Base-by-base conservation (phyloP, 306 rosid genomes). In the Gleditsia sinensis region DNA sequence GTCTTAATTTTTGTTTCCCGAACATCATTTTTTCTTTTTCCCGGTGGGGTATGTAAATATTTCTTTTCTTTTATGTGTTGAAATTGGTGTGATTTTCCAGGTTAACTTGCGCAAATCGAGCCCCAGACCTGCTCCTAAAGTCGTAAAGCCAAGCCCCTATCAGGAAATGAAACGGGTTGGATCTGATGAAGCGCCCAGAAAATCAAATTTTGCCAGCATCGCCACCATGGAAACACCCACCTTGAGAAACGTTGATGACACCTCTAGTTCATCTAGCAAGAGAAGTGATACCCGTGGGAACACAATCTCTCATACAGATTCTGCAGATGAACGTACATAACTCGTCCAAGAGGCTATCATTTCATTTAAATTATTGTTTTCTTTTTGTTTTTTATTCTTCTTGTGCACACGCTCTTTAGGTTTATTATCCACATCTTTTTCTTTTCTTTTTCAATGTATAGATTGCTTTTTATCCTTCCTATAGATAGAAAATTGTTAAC, bases 251-350 rank as follows among this genome's bases (percentile, higher is more conserved):
- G 67, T 67, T 68, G 16, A 49, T 4, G 83, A 28, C 1, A 3
- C 28, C 32, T 71, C 71, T 19, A 12, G 17, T 63, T 77, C 74
- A 14, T 46, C 53, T 34, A 56, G 37, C 30, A 20, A n/a, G 69
- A 62, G 53, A 46, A 76, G 48, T 8, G 75, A 61, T 53, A 37
- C 23, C 45, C 20, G 14, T 33, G 51, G 27, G 21, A 46, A 63
- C 19, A 20, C n/a, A 24, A 20, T 73, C 45, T 11, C 23, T 21
- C 13, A 54, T 13, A 67, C 77, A 28, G 72, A 24, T 40, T 78
- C 81, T 14, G 32, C 69, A 7, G 42, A 70, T 32, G 68, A 56
- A 75, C 90, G 91, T 88, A 69, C 27, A 48, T 12, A 77, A 43
- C 20, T 45, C 30, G 46, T 28, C 76, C 32, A 20, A 1, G 8